These are phyloP conservation scores for Phytophthora pluvialis DNA, from an alignment of 352 stramenopile genomes.

Conservation along the genomic window DNA sequence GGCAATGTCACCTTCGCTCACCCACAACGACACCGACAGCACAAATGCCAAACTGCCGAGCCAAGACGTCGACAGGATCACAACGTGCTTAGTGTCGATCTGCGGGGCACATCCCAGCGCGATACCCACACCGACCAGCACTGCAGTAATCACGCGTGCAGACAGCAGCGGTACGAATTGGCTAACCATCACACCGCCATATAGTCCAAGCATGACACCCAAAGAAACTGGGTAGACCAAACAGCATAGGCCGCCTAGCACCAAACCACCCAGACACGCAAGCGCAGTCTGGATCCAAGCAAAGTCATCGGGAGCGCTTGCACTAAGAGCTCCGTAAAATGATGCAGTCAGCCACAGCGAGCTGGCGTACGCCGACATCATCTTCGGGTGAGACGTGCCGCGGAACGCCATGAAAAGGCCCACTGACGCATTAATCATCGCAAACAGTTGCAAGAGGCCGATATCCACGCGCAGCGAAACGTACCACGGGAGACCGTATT, in stretches of 20 bases:
- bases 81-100: constrained; percentile 60
- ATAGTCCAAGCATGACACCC: constrained; percentile 71
- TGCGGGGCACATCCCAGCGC: constrained; percentile 43
- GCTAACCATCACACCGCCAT: constrained; percentile 59
- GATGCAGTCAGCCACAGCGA: constrained; percentile 66
- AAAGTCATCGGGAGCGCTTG: constrained; percentile 51
- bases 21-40: constrained; percentile 78
- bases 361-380: constrained; percentile 59
- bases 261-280: constrained; percentile 70
- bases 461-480: constrained; percentile 62
- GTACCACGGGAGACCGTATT: constrained; percentile 88
- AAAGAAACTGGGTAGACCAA: constrained; percentile 66
- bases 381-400: constrained; percentile 57
- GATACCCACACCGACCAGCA: constrained; percentile 53
- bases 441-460: constrained; percentile 55
- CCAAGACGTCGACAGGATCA: constrained; percentile 72
- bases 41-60: constrained; percentile 71
- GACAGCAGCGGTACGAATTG: constrained; percentile 76
- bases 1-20: constrained; percentile 64
- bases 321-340: constrained; percentile 77
- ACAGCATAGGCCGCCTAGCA: constrained; percentile 74
- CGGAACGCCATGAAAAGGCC: constrained; percentile 67
- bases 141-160: constrained; percentile 59
- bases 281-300: constrained; percentile 75
- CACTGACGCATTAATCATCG: constrained; percentile 60